Evolutionary conservation across 345 rosid species (phyloP), one percentile per base, ranked within the genome.

Genomic region (Hevea brasiliensis): DNA sequence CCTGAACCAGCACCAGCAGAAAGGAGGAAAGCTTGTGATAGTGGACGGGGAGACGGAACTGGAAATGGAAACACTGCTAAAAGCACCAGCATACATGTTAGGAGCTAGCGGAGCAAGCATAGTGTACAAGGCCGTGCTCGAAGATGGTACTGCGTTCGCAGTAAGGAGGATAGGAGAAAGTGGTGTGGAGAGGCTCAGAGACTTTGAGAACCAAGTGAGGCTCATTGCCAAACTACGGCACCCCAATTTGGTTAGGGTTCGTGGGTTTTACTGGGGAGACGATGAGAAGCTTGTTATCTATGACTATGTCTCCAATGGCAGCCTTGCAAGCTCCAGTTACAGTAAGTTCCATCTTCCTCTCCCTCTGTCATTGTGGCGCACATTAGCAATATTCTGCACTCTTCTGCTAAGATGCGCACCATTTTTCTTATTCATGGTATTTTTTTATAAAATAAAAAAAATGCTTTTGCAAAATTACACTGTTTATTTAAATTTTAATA

Each of bases 131-230:
- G 98, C 97, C 11, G 97, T 92, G 75, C 80, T 95, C 1, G 89
- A 68, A 41, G 81, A 87, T 75, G 96, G 97, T 27, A 79, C 83
- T 17, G 85, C 90, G 0, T 82, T 90, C 29, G 96, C 99, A 0
- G 98, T 95, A 67, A 79, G 99, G 74, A 82, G 99, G 64, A 95
- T 95, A 41, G 99, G 94, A 65, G 95, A 94, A 75, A 81, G 72
- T 60, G 83, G 91, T 0, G 73, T 78, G 4, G 82, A 63, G 72
- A 86, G 84, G 72, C 56, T 87, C 3, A 92, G 85, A 76, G 98
- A 86, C 5, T 95, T 95, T 41, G 98, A 95, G 84, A 80, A 70
- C 71, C 91, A 86, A 51, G 87, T 92, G 68, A 87, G 84, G 79
- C 57, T 77, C 0, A 80, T 92, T 24, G 91, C 90, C 6, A 95